A percentile compares a stretch with the other conserved stretches of the same genome.
Evolutionary conservation across 805 yeast genomes (phyloP).

Genomic region (Monosporozyma unispora): DNA sequence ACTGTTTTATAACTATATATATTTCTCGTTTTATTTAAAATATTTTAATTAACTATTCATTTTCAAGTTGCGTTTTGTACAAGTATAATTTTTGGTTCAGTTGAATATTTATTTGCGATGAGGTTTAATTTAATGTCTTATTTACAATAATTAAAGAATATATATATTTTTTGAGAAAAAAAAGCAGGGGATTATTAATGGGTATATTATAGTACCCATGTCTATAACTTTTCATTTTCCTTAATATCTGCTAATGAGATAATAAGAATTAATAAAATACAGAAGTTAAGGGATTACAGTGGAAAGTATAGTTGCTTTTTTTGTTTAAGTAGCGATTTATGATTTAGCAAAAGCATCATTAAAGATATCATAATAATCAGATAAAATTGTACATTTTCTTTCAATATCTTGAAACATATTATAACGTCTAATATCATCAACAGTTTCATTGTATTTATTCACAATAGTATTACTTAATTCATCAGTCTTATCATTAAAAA

Average conservation of each 20-base stretch:
- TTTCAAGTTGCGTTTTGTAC: not conserved
- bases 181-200: not conserved
- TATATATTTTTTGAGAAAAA: no score
- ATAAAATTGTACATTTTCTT: conserved; percentile 12
- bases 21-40: not conserved
- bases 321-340: no score
- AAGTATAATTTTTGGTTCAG: not conserved
- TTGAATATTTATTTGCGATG: conserved; percentile 1
- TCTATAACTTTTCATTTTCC: not conserved
- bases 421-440: conserved; percentile 22
- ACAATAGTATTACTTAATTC: conserved; percentile 19
- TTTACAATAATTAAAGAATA: not conserved
- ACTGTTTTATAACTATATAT: not conserved
- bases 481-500: conserved; percentile 31
- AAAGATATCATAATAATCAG: conserved; percentile 12
- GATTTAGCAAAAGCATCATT: conserved; percentile 8
- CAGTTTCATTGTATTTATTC: conserved; percentile 25
- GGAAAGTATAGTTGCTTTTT: no score
- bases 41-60: not conserved
- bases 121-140: not conserved
- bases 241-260: no score
- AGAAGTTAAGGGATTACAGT: no score
- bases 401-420: conserved; percentile 23
- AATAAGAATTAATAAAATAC: no score
- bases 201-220: not conserved